Evolutionary conservation across 2,329 filamentous ascomycete species (phyloP).

Genomic region (Nothophoma quercina): DNA sequence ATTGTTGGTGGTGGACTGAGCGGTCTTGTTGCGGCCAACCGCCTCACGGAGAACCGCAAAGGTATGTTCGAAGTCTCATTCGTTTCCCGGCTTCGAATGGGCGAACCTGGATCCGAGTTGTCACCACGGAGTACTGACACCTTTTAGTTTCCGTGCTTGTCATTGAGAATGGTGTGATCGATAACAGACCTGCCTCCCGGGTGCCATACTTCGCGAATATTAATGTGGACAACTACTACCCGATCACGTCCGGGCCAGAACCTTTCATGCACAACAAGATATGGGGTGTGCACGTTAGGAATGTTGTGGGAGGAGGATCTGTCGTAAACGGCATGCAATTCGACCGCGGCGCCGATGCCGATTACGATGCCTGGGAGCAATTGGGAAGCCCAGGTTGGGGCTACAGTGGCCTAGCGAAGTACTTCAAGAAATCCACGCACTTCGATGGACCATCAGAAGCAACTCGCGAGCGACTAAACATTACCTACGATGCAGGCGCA

Average conservation of each 20-base stretch:
- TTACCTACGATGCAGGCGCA: slow-evolving; percentile 23
- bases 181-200: slow-evolving; percentile 15
- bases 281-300: slow-evolving; percentile 28
- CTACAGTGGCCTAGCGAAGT: slow-evolving; percentile 55
- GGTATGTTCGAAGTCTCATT: too few relatives aligned
- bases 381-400: slow-evolving; percentile 66
- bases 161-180: slow-evolving; percentile 25
- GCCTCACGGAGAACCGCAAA: slow-evolving; percentile 22
- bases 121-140: background rate
- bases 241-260: slow-evolving; percentile 25
- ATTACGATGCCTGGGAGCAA: slow-evolving; percentile 61
- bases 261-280: slow-evolving; percentile 32
- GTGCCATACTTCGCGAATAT: slow-evolving; percentile 21
- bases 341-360: slow-evolving; percentile 38
- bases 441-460: slow-evolving; percentile 20
- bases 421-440: slow-evolving; percentile 38
- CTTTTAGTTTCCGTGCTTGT: slow-evolving; percentile 23
- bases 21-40: slow-evolving; percentile 29
- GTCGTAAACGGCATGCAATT: slow-evolving; percentile 47
- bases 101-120: too few relatives aligned
- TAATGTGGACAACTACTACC: slow-evolving; percentile 20
- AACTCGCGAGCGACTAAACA: slow-evolving; percentile 4
- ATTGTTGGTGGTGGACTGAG: slow-evolving; percentile 31
- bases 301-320: slow-evolving; percentile 43
- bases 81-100: too few relatives aligned